Evolutionary conservation across 768 basidiomycete species (phyloP), one percentile per base, ranked within the genome.

Genomic region (Sarcodon sp.): DNA sequence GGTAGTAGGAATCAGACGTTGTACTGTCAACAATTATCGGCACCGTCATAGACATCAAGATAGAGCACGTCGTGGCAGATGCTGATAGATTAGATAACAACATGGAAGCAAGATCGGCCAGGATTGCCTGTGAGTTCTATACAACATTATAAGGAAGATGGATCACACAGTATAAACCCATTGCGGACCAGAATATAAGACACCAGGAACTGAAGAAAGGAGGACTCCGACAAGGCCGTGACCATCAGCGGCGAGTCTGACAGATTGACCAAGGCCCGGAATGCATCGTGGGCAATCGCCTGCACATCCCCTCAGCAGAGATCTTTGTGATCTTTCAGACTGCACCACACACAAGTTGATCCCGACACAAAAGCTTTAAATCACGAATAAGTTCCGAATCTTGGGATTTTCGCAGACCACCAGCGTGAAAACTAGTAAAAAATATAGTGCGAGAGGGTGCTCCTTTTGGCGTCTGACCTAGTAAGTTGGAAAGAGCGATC

Each of bases 41-140:
- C 43, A 96, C 72, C 50, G 76, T 76, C 39, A 92, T 66, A 1
- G 69, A 68, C 5, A 90, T 66, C 7, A 98, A 62, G 7, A 71
- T 61, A 8, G 74, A 67, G 54, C 87, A 83, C 47, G 85, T 75
- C 0, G 74, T 64, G 2, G 85, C 71, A 39, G 87, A 80, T 4
- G 85, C 75, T 7, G 90, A 87, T 33, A 96, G 67, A 66, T 98
- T 98, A n/a, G 92, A 94, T 8, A 98, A 73, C 1, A 97, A 71
- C 94, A 98, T 98, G n/a, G 89, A 76, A 3, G 92, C 90, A 15
- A 98, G 78, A 69, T 97, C 93, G 33, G 91, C 90, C 27, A 97
- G 82, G 49, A 84, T 79, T 8, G 93, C 80, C 51, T 84, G 78
- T n/a, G 88, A 84, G 64, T 91, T 86, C 92, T 97, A 55, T 7